Evolutionary conservation across 495 filamentous ascomycete species (phyloP).

Genomic region (Geopyxis carbonaria): DNA sequence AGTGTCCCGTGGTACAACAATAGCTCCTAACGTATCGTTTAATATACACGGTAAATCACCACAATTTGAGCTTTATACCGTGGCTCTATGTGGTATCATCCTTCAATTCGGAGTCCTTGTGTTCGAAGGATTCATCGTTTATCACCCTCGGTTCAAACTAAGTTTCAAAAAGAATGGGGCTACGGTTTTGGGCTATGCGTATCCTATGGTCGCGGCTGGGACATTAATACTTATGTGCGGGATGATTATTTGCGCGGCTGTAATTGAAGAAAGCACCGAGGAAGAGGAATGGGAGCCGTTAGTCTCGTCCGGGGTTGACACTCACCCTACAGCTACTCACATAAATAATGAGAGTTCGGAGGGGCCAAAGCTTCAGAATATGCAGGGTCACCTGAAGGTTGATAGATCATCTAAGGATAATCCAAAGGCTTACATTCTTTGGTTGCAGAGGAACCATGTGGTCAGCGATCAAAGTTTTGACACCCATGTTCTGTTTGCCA

Average conservation of each 20-base stretch:
- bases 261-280: slow-evolving; percentile 20
- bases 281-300: no score
- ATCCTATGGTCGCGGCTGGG: slow-evolving; percentile 16
- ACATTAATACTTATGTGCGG: slow-evolving; percentile 16
- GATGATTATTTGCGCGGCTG: slow-evolving; percentile 22
- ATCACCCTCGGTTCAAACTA: not conserved
- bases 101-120: slow-evolving; percentile 17
- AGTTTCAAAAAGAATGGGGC: not conserved
- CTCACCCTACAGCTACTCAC: no score
- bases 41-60: slow-evolving; percentile 9
- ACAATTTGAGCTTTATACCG: slow-evolving; percentile 4
- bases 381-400: no score
- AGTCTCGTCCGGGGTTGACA: no score
- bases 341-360: no score
- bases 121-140: slow-evolving; percentile 13
- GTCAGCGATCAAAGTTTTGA: slow-evolving; percentile 8
- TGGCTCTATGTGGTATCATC: slow-evolving; percentile 11
- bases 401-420: not conserved
- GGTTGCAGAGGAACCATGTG: slow-evolving; percentile 5
- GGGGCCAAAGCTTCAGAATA: no score
- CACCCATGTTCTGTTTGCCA: slow-evolving; percentile 7
- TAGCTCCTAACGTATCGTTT: slow-evolving; percentile 20
- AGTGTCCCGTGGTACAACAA: not conserved
- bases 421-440: slow-evolving; percentile 7
- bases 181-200: slow-evolving; percentile 13